Conservation (phyloP, 2,329 filamentous ascomycete genomes). For the Aciculosporium take region DNA sequence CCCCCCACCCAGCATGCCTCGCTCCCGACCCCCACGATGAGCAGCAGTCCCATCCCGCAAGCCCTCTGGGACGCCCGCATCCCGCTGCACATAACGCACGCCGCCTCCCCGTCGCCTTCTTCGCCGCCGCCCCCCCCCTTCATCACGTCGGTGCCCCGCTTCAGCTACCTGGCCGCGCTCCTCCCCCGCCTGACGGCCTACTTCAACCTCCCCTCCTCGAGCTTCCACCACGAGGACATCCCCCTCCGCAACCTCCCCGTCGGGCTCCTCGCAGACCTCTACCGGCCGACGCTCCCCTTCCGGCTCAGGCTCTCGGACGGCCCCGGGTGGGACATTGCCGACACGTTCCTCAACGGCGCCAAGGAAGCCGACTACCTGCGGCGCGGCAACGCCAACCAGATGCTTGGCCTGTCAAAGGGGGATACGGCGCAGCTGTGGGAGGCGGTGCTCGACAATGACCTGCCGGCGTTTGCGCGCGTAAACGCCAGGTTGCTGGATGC, state of each 20-base stretch:
- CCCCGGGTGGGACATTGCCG: slow-evolving; percentile 42
- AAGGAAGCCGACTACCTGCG: slow-evolving; percentile 75
- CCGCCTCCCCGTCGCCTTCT: slow-evolving; percentile 17
- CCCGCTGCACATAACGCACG: slow-evolving; percentile 40
- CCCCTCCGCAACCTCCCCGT: slow-evolving; percentile 39
- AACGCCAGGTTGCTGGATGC: slow-evolving; percentile 65
- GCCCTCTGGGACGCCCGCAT: slow-evolving; percentile 40
- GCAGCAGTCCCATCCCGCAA: slow-evolving; percentile 22
- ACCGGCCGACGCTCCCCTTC: slow-evolving; percentile 41
- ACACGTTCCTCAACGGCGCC: slow-evolving; percentile 49
- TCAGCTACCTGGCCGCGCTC: slow-evolving; percentile 44
- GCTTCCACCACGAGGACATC: slow-evolving; percentile 43
- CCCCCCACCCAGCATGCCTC: slow-evolving; percentile 5
- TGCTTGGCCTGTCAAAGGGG: slow-evolving; percentile 77
- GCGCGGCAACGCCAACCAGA: slow-evolving; percentile 75
- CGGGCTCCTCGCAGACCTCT: slow-evolving; percentile 41
- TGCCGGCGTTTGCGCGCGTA: slow-evolving; percentile 56
- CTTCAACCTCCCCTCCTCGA: slow-evolving; percentile 40
- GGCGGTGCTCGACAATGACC: slow-evolving; percentile 65
- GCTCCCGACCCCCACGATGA: neutral
- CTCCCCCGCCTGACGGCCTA: slow-evolving; percentile 39
- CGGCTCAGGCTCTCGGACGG: slow-evolving; percentile 39
- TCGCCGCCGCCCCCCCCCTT: slow-evolving; percentile 24
- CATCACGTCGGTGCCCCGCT: slow-evolving; percentile 39
- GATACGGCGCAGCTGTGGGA: slow-evolving; percentile 75